Evolutionary conservation across 2,329 filamentous ascomycete genomes (phyloP).

Genomic region (Parafenestella ontariensis): DNA sequence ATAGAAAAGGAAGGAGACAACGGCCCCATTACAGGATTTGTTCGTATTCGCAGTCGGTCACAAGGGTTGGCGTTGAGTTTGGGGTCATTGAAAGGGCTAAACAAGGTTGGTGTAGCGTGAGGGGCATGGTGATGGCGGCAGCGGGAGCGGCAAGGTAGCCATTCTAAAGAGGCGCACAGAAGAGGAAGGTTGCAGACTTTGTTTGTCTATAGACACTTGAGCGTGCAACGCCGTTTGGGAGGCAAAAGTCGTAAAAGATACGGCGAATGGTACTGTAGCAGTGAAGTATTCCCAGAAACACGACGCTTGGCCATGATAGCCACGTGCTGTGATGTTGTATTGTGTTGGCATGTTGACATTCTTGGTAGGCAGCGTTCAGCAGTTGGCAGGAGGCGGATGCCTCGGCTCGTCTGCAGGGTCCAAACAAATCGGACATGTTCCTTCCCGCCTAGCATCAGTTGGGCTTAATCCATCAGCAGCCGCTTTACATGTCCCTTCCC

Average conservation of each 20-base stretch:
- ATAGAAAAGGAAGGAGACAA: slow-evolving; percentile 98
- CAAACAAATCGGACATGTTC: slow-evolving; percentile 4
- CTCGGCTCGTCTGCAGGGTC: slow-evolving; percentile 14
- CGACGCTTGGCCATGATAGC: slow-evolving; percentile 4
- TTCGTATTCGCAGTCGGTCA: slow-evolving; percentile 95
- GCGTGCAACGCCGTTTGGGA: not conserved
- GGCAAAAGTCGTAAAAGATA: not conserved
- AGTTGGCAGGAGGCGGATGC: too few relatives aligned
- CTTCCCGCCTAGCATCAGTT: slow-evolving; percentile 14
- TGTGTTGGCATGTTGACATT: not conserved
- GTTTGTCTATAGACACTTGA: slow-evolving; percentile 1
- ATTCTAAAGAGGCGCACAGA: slow-evolving; percentile 2
- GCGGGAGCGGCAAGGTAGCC: not conserved
- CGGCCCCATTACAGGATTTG: slow-evolving; percentile 94
- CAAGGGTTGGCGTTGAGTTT: slow-evolving; percentile 94
- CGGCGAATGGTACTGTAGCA: slow-evolving; percentile 17
- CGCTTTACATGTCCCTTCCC: slow-evolving; percentile 7
- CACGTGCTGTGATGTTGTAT: too few relatives aligned
- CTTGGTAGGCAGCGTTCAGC: too few relatives aligned
- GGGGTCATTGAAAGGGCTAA: slow-evolving; percentile 92
- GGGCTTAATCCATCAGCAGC: slow-evolving; percentile 10
- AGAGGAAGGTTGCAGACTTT: slow-evolving; percentile 11
- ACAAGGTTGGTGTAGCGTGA: slow-evolving; percentile 53
- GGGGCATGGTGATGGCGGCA: slow-evolving; percentile 3
- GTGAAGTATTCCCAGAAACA: slow-evolving; percentile 16